Conservation (phyloP, 192 early-diverging fungal genomes). For the Mortierella antarctica region DNA sequence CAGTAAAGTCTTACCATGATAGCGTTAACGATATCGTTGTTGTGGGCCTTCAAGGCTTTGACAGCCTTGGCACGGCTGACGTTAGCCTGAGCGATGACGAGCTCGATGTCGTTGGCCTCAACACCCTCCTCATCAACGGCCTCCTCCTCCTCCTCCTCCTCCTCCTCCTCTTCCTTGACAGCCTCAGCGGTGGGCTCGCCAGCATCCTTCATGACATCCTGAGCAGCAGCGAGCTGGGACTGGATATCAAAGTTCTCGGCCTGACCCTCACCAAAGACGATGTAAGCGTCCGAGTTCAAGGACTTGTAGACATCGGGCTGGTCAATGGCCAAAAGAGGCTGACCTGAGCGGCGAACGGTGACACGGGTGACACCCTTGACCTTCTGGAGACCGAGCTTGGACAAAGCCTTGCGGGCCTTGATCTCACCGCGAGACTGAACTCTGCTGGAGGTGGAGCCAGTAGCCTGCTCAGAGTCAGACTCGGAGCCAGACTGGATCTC, state of each 20-base stretch:
- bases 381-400: conserved; percentile 87
- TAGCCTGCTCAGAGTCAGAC: conserved; percentile 5
- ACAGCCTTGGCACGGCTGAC: conserved; percentile 88
- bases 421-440: conserved; percentile 84
- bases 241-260: conserved; percentile 80
- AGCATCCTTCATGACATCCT: conserved; percentile 64
- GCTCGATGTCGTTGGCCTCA: conserved; percentile 86
- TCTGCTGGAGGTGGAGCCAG: conserved; percentile 3
- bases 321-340: conserved; percentile 86
- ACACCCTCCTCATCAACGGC: conserved; percentile 62
- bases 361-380: conserved; percentile 88
- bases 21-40: conserved; percentile 93
- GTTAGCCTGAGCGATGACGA: conserved; percentile 91
- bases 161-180: conserved; percentile 53
- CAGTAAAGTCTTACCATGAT: conserved; percentile 78
- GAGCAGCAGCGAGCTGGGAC: conserved; percentile 72
- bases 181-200: conserved; percentile 32
- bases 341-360: conserved; percentile 75
- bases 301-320: conserved; percentile 94
- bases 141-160: conserved; percentile 67
- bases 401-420: conserved; percentile 96
- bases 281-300: conserved; percentile 86
- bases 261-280: conserved; percentile 95
- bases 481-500: conserved; percentile 25
- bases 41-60: conserved; percentile 86